These are phyloP conservation scores for Euphorbia tirucalli DNA, from an alignment of 345 rosid species.

Conservation along the genomic window DNA sequence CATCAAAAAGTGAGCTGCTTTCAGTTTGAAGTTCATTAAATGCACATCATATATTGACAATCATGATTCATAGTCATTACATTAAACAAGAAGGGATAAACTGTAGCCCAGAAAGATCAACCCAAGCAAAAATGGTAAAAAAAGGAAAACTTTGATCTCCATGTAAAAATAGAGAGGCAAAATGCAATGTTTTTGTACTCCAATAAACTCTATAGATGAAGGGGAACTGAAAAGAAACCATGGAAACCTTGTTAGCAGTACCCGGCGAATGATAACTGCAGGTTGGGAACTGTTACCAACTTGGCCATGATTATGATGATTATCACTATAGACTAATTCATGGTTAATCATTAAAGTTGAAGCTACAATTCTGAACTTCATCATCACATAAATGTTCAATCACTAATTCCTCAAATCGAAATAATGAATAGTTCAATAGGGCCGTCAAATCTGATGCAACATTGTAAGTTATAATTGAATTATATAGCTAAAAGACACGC, in stretches of 20 bases:
- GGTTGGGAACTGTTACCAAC: background rate
- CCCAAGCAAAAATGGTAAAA: background rate
- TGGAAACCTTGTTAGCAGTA: background rate
- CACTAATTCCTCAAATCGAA: background rate
- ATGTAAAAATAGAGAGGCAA: background rate
- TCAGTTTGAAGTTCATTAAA: constrained; percentile 35
- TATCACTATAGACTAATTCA: background rate
- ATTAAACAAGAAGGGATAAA: constrained; percentile 1
- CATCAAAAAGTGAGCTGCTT: constrained; percentile 40
- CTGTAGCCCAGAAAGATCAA: background rate
- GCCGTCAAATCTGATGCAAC: too few species aligned
- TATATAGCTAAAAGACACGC: too few species aligned
- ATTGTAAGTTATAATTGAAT: too few species aligned
- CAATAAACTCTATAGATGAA: background rate
- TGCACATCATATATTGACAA: background rate
- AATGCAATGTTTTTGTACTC: background rate
- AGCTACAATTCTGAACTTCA: background rate
- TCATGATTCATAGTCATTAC: background rate
- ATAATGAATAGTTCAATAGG: background rate
- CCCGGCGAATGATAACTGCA: background rate
- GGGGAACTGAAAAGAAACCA: too few species aligned
- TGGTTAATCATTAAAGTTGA: background rate
- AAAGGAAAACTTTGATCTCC: background rate
- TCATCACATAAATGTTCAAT: background rate
- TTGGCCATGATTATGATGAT: too few species aligned